Evolutionary conservation across 805 yeast species (phyloP), one percentile per base, ranked within the genome.

Genomic region (Suhomyces sp.): DNA sequence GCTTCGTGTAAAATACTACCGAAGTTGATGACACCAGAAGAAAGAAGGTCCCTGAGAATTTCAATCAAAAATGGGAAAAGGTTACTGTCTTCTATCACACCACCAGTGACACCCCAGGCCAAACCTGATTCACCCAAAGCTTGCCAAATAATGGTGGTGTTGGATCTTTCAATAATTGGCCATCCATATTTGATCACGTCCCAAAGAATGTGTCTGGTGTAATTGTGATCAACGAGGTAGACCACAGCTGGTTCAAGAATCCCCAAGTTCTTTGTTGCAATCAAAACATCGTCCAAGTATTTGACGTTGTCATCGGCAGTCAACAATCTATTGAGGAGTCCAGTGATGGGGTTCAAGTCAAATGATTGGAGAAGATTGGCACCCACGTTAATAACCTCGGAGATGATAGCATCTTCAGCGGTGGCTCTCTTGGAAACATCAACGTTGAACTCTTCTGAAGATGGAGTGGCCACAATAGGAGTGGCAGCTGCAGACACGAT

Each of bases 101-200:
- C 51, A 8, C 59, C 53, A 37, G 57, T 41, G 31, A 57, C 36
- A 5, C 50, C 40, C 32, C 58, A 59, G 10, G 52, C 57, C 40
- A 59, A 55, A 2, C 58, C 58, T 15, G 63, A 58, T 24, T 49
- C 39, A 36, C 57, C 60, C 35, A 59, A 53, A 5, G 61, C 63
- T 31, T 46, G 51, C 32, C 52, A 58, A 15, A 60, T 37, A 7
- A 48, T 35, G 18, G 63, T 58, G 15, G 54, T 39, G 40, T 60
- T 52, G 35, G 48, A 35, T 6, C 35, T 27, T 10, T 38, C 42
- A 2, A 43, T 44, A 14, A 43, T 43, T 7, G 26, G 25, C 28
- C 53, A 40, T 10, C 47, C 42, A 14, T 44, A 45, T 22, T 39
- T 43, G 23, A 57, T 42, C 2, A 48, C 33, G 5, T 28, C 38